Percentiles rank a stretch among this genome's conserved stretches.
phyloP scores from a whole-genome alignment of 805 yeast genomes.

The Candida takata region DNA sequence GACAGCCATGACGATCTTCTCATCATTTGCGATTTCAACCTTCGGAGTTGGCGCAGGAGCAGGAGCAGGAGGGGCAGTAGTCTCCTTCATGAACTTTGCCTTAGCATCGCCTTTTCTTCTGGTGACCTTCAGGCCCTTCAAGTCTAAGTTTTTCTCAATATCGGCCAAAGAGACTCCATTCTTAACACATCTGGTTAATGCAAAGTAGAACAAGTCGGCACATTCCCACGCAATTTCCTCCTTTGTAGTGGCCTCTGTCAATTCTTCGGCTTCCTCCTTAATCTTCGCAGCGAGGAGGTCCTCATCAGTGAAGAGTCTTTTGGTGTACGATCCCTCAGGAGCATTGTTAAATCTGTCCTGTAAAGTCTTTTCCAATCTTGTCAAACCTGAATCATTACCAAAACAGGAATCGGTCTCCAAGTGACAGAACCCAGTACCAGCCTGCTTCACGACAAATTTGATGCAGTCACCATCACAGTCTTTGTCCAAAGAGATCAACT shows the following conservation, averaged over 20 bases:
- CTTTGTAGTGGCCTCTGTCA: slow-evolving; percentile 69
- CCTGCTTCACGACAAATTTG: slow-evolving; percentile 78
- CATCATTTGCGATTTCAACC: slow-evolving; percentile 22
- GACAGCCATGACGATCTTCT: slow-evolving; percentile 24
- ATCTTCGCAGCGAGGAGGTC: slow-evolving; percentile 76
- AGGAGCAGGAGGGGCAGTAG: slow-evolving; percentile 11
- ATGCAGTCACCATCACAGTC: slow-evolving; percentile 95
- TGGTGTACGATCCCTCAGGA: slow-evolving; percentile 92
- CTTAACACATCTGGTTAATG: slow-evolving; percentile 64
- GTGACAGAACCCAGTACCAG: slow-evolving; percentile 92
- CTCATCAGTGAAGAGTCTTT: slow-evolving; percentile 76
- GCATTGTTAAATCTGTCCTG: slow-evolving; percentile 57
- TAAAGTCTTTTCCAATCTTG: slow-evolving; percentile 61
- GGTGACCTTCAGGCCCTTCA: slow-evolving; percentile 79
- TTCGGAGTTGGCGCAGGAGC: slow-evolving; percentile 1
- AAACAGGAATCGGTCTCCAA: slow-evolving; percentile 77
- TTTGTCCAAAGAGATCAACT: slow-evolving; percentile 52
- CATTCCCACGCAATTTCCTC: slow-evolving; percentile 92
- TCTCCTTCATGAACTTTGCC: slow-evolving; percentile 52
- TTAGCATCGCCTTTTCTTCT: slow-evolving; percentile 97
- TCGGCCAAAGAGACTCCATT: slow-evolving; percentile 75
- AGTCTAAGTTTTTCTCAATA: slow-evolving; percentile 76
- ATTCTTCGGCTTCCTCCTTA: slow-evolving; percentile 93
- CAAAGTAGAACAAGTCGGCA: slow-evolving; percentile 82
- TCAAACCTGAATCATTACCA: slow-evolving; percentile 60